Percentiles rank a stretch among this genome's conserved stretches.
Evolutionary conservation across 2,329 filamentous ascomycete genomes (phyloP).

Genomic region (Orbilia javanica): DNA sequence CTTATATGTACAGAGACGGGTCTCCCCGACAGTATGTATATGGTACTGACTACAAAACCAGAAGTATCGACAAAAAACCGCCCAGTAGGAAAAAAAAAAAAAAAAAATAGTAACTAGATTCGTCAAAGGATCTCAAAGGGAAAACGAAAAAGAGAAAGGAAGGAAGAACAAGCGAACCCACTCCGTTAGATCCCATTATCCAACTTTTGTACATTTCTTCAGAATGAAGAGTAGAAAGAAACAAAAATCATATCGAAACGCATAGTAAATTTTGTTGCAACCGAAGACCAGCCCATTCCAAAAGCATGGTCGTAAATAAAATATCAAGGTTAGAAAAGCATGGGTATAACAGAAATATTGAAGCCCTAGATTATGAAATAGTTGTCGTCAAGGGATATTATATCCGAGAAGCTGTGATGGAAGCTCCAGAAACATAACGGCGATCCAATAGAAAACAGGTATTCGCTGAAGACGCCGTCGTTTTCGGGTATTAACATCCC

Average conservation of each 20-base stretch:
- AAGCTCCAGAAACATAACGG: background rate
- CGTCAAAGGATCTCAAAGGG: conserved; percentile 6
- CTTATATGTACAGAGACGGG: conserved; percentile 21
- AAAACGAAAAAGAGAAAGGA: conserved; percentile 23
- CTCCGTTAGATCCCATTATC: conserved; percentile 37
- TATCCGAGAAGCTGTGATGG: conserved; percentile 21
- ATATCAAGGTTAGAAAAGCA: conserved; percentile 12
- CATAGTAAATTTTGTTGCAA: conserved; percentile 36
- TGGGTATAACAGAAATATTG: conserved; percentile 40
- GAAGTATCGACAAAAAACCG: conserved; percentile 14
- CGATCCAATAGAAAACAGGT: conserved; percentile 7
- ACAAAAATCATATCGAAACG: conserved; percentile 13
- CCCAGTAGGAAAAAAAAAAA: conserved; percentile 14
- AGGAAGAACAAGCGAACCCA: conserved; percentile 18
- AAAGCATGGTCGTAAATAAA: conserved; percentile 29
- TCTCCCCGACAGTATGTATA: conserved; percentile 21
- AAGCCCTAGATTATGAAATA: conserved; percentile 35
- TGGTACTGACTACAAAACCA: conserved; percentile 7
- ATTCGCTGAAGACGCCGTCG: conserved; percentile 20
- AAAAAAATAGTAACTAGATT: conserved; percentile 4
- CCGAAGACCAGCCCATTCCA: conserved; percentile 37
- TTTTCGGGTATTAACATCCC: conserved; percentile 24
- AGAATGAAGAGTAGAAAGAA: conserved; percentile 13
- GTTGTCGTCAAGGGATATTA: conserved; percentile 21
- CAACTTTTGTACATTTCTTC: conserved; percentile 42